Evolutionary conservation across 257 asterid genomes (phyloP), one percentile per base, ranked within the genome.

Genomic region (Salvia splendens): DNA sequence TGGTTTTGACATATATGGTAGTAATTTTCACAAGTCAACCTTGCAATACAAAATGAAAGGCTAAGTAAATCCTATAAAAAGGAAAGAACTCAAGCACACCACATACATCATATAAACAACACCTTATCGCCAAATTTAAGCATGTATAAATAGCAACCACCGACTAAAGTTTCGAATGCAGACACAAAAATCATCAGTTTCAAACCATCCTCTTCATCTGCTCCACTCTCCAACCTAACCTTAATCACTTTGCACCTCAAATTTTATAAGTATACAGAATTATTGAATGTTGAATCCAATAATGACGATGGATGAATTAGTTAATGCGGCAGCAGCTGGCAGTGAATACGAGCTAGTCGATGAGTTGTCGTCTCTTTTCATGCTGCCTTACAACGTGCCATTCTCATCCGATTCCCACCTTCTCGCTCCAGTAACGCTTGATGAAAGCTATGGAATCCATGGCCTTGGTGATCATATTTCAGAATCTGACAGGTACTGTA

Each of bases 161-260:
- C 86, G 76, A 79, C 84, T 78, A 78, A 74, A 72, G 77, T 76
- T 64, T 72, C 5, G 49, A 53, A 78, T 14, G 10, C 61, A 20
- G 14, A 76, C 42, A 74, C 63, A 58, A 70, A 36, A 67, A 72
- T 55, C 71, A 75, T 73, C 46, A 75, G 1, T 20, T 20, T 20
- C 24, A 20, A 71, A 73, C 71, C 81, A 77, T 70, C 77, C 65
- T 67, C 88, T 78, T 70, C 84, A 91, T 86, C 97, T 82, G 48
- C 97, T 91, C 97, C 96, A 84, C 92, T 90, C 85, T 72, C 28
- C 38, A 71, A 79, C 81, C 78, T 71, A 77, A 64, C 75, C 72
- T 57, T 55, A 63, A 53, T 62, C 72, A 69, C 73, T 65, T 30
- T 53, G 16, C 52, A 33, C 6, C 35, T 20, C 38, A 53, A 55